Evolutionary conservation across 192 early-diverging fungal genomes (phyloP).

Genomic region (Backusella psychrophila): DNA sequence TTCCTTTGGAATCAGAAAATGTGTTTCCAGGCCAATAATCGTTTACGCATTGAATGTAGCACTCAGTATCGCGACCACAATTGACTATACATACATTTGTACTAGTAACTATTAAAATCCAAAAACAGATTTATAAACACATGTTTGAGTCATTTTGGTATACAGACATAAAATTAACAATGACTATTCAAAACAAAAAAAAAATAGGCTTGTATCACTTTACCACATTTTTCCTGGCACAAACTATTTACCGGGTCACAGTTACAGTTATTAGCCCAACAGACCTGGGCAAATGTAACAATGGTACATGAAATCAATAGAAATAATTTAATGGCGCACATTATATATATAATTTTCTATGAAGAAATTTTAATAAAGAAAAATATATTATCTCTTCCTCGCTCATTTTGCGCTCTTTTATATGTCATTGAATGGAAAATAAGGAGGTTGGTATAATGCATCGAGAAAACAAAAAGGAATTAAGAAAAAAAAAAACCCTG

Average conservation of each 20-base stretch:
- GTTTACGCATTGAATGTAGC: not conserved
- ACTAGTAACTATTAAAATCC: slow-evolving; percentile 1
- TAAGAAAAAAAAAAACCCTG: not conserved
- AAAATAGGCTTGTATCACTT: slow-evolving; percentile 2
- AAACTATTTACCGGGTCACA: slow-evolving; percentile 5
- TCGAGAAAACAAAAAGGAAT: not conserved
- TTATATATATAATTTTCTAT: not conserved
- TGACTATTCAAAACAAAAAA: not conserved
- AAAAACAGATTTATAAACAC: not conserved
- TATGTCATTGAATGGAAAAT: not conserved
- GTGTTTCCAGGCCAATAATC: slow-evolving; percentile 8
- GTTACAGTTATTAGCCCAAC: slow-evolving; percentile 6
- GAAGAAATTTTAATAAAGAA: not conserved
- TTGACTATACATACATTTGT: not conserved
- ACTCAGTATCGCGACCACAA: not conserved
- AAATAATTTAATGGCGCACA: slow-evolving; percentile 8
- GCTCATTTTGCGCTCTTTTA: not conserved
- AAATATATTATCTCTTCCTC: not conserved
- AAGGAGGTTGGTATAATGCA: not conserved
- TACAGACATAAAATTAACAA: not conserved
- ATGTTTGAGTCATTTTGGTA: not conserved
- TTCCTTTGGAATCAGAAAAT: not conserved
- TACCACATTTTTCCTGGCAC: slow-evolving; percentile 7
- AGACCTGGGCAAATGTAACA: not conserved
- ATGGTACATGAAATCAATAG: slow-evolving; percentile 8